phyloP scores from a whole-genome alignment of 1,284 basidiomycete genomes.

The Laetiporus sulphureus region DNA sequence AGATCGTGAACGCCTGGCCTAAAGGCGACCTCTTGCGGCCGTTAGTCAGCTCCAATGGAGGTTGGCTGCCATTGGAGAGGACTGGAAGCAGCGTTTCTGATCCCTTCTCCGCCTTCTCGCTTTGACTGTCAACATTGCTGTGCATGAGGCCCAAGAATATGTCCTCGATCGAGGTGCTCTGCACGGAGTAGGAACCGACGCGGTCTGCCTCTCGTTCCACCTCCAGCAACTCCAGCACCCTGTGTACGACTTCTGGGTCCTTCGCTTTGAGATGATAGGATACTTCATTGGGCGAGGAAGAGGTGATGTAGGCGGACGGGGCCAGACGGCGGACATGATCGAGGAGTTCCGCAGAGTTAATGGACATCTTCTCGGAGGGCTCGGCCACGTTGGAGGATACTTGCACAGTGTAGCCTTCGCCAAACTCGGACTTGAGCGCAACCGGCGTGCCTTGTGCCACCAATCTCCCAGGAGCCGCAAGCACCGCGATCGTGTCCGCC shows the following conservation, averaged over 20 bases:
- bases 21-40: conserved; percentile 46
- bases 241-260: conserved; percentile 45
- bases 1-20: conserved; percentile 61
- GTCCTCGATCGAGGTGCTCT: conserved; percentile 73
- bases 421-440: conserved; percentile 56
- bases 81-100: not conserved
- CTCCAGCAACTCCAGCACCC: conserved; percentile 52
- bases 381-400: conserved; percentile 34
- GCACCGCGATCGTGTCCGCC: conserved; percentile 69
- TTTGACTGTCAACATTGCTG: conserved; percentile 27
- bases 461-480: conserved; percentile 69
- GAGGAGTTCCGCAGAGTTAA: conserved; percentile 31
- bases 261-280: conserved; percentile 54
- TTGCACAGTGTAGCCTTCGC: conserved; percentile 64
- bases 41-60: conserved; percentile 35
- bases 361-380: conserved; percentile 21
- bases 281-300: conserved; percentile 33
- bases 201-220: conserved; percentile 29
- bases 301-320: conserved; percentile 36
- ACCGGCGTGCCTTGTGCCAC: conserved; percentile 71
- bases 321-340: conserved; percentile 37
- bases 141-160: conserved; percentile 73
- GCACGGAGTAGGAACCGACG: conserved; percentile 55
- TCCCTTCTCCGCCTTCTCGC: conserved; percentile 4
- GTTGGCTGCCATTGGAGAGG: conserved; percentile 4